Conservation (phyloP, 495 filamentous ascomycete species). For the Neurospora sp. region DNA sequence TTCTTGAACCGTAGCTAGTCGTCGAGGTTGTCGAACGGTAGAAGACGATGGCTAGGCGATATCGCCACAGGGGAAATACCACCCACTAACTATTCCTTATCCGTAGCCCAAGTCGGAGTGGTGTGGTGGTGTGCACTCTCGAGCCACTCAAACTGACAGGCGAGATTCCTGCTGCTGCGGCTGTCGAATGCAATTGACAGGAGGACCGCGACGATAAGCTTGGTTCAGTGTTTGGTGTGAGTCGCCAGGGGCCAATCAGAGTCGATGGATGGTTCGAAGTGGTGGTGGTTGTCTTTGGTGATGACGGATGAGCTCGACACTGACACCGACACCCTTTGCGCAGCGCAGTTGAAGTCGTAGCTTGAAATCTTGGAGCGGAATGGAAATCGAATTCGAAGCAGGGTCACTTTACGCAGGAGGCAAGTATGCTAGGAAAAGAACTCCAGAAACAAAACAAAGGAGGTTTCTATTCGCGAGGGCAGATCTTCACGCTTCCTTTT, state of each 20-base stretch:
- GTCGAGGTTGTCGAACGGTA: background rate
- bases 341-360: background rate
- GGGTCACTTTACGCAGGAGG: background rate
- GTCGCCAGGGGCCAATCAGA: too few relatives aligned
- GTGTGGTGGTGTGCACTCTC: background rate
- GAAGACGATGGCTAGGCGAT: background rate
- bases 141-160: too few relatives aligned
- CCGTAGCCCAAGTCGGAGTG: background rate
- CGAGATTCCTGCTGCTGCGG: too few relatives aligned
- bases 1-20: background rate
- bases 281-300: background rate
- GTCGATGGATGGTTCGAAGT: background rate
- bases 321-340: background rate
- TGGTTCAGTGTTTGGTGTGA: too few relatives aligned
- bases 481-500: background rate
- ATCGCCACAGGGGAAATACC: background rate
- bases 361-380: background rate
- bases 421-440: background rate
- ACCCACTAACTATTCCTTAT: background rate
- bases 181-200: too few relatives aligned
- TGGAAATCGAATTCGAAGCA: background rate
- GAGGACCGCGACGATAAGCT: too few relatives aligned
- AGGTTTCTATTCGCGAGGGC: background rate
- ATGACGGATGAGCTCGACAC: background rate
- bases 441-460: background rate